phyloP scores from a whole-genome alignment of 2,329 filamentous ascomycete species.

The Knoxdaviesia capensis region DNA sequence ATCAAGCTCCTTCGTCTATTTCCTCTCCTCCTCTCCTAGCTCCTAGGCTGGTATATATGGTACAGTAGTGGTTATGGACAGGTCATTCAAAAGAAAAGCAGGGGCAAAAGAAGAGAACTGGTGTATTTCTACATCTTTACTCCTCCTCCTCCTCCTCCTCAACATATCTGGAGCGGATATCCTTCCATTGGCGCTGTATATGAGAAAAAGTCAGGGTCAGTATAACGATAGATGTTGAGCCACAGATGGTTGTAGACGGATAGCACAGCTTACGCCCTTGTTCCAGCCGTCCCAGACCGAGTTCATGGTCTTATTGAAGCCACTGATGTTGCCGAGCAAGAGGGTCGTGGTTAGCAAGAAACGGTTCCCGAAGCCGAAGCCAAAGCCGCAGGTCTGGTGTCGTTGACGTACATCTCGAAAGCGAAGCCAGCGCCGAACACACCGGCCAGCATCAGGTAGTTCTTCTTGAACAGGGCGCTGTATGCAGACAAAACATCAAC shows the following conservation, averaged over 20 bases:
- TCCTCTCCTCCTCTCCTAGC: too few species aligned
- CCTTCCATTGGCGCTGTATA: conserved; percentile 92
- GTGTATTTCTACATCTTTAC: conserved; percentile 10
- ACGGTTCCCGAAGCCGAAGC: too few species aligned
- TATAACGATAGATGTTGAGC: background rate
- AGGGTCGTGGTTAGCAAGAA: too few species aligned
- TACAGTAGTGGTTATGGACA: too few species aligned
- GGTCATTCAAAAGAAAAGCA: background rate
- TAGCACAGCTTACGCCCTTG: conserved; percentile 52
- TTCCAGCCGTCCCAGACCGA: conserved; percentile 82
- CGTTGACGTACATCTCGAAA: conserved; percentile 65
- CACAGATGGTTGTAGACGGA: conserved; percentile 8
- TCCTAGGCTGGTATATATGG: too few species aligned
- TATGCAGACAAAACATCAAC: background rate
- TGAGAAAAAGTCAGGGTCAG: background rate
- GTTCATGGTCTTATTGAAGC: conserved; percentile 66
- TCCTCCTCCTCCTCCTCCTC: conserved; percentile 48
- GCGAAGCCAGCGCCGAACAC: conserved; percentile 80
- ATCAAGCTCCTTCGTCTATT: too few species aligned
- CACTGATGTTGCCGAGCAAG: conserved; percentile 26
- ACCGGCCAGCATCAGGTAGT: conserved; percentile 68
- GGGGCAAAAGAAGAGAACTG: background rate
- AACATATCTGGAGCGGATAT: conserved; percentile 83
- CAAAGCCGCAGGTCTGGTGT: too few species aligned
- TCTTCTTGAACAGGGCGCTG: conserved; percentile 71